These are phyloP conservation scores for Penicillium bialowiezense DNA, from an alignment of 495 filamentous ascomycete species.

Conservation along the genomic window DNA sequence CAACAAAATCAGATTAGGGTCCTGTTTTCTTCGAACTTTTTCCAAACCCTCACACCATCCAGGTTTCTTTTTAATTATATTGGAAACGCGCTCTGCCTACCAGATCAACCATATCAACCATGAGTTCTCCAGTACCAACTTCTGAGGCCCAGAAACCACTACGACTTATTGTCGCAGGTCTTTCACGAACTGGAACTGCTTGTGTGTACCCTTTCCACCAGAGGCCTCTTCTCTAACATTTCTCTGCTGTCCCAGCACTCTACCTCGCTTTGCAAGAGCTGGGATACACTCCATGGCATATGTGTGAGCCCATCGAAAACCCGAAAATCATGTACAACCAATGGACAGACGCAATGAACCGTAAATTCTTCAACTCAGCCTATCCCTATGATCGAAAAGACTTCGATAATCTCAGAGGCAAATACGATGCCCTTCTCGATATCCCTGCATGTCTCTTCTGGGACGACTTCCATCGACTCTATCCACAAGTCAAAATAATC, in stretches of 20 bases:
- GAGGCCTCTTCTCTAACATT: neutral
- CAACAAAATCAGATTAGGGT: neutral
- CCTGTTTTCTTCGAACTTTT: neutral
- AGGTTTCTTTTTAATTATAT: too few relatives aligned
- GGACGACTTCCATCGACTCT: conserved; percentile 6
- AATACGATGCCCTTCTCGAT: conserved; percentile 2
- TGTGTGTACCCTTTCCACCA: neutral
- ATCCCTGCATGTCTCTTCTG: conserved; percentile 4
- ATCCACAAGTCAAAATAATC: conserved; percentile 18
- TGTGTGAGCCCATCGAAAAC: conserved; percentile 4
- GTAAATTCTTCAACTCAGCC: neutral
- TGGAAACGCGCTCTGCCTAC: too few relatives aligned
- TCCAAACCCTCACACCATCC: too few relatives aligned
- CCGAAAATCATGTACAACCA: conserved; percentile 5
- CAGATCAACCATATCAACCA: neutral
- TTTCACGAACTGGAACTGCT: conserved; percentile 5
- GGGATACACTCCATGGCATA: conserved; percentile 6
- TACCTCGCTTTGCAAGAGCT: conserved; percentile 6
- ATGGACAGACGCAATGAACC: conserved; percentile 7
- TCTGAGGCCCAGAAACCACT: conserved; percentile 3
- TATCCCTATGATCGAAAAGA: conserved; percentile 3
- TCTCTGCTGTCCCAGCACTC: neutral
- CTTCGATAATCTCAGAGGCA: conserved; percentile 1
- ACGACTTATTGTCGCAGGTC: conserved; percentile 1
- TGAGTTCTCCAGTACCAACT: neutral